These are phyloP conservation scores for Angophora floribunda DNA, from an alignment of 345 rosid species.

Conservation along the genomic window DNA sequence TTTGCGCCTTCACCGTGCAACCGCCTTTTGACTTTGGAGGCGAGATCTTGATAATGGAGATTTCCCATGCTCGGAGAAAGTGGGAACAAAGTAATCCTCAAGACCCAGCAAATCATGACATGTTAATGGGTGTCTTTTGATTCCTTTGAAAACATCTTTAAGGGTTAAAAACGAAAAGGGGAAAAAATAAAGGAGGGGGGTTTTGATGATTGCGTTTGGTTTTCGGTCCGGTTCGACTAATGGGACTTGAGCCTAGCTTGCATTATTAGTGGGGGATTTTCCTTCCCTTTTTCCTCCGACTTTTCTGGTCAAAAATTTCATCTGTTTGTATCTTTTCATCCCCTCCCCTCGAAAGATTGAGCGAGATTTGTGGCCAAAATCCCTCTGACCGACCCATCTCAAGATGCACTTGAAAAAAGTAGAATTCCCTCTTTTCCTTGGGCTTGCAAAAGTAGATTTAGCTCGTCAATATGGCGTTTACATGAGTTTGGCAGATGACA, in stretches of 20 bases:
- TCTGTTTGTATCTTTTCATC: not conserved
- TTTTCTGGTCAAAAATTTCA: not conserved
- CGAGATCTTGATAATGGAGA: slow-evolving; percentile 27
- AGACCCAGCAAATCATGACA: not conserved
- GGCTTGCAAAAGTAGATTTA: not conserved
- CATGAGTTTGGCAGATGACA: not conserved
- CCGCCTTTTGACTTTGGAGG: slow-evolving; percentile 41
- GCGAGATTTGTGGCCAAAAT: not conserved
- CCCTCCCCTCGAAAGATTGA: not conserved
- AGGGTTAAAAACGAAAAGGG: not conserved
- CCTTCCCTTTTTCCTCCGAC: not conserved
- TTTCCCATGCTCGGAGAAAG: slow-evolving; percentile 11
- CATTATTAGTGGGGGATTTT: not conserved
- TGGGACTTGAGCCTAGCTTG: not conserved
- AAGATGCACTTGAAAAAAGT: not conserved
- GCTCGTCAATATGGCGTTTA: not conserved
- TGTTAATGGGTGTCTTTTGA: not conserved
- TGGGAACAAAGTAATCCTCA: slow-evolving; percentile 7
- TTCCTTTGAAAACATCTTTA: not conserved
- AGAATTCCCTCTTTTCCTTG: not conserved
- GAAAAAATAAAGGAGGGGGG: not conserved
- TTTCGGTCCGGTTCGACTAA: not conserved
- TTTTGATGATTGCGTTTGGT: not conserved
- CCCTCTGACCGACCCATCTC: not conserved
- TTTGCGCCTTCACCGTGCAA: slow-evolving; percentile 7